phyloP scores from a whole-genome alignment of 2,329 filamentous ascomycete species.

The Trichoderma hamatum region DNA sequence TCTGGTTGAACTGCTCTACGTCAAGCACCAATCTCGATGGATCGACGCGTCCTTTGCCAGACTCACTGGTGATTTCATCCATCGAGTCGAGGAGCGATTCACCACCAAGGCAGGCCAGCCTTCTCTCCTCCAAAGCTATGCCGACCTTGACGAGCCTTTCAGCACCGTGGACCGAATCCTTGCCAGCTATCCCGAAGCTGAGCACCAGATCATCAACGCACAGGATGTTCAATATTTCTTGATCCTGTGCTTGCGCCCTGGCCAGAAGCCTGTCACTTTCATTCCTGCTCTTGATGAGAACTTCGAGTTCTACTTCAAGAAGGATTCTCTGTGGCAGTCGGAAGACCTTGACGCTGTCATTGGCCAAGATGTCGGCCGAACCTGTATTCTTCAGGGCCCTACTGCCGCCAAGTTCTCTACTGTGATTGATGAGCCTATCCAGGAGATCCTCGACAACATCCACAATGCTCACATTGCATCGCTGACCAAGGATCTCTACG shows the following conservation, averaged over 20 bases:
- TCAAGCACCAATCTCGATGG: slow-evolving; percentile 89
- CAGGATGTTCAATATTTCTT: slow-evolving; percentile 98
- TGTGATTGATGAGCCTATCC: slow-evolving; percentile 87
- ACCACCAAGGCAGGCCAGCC: slow-evolving; percentile 70
- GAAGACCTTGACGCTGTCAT: slow-evolving; percentile 96
- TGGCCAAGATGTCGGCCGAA: slow-evolving; percentile 91
- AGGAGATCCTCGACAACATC: slow-evolving; percentile 90
- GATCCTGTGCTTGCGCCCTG: slow-evolving; percentile 84
- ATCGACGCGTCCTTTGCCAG: slow-evolving; percentile 82
- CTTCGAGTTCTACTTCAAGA: slow-evolving; percentile 99
- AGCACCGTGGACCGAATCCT: slow-evolving; percentile 77
- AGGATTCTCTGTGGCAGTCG: slow-evolving; percentile 98
- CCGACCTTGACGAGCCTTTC: slow-evolving; percentile 83
- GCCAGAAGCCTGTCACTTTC: slow-evolving; percentile 96
- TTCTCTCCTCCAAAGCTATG: slow-evolving; percentile 86
- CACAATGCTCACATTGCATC: slow-evolving; percentile 84
- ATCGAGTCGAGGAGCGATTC: slow-evolving; percentile 95
- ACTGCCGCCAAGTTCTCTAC: slow-evolving; percentile 90
- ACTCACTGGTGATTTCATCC: slow-evolving; percentile 93
- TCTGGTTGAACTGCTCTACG: slow-evolving; percentile 87
- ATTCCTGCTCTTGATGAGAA: slow-evolving; percentile 94
- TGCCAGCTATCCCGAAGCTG: slow-evolving; percentile 80
- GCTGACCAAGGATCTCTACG: slow-evolving; percentile 79
- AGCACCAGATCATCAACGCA: slow-evolving; percentile 91
- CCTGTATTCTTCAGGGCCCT: slow-evolving; percentile 94